phyloP scores from a whole-genome alignment of 768 basidiomycete species.

The Rubroboletus pulcherrimus region DNA sequence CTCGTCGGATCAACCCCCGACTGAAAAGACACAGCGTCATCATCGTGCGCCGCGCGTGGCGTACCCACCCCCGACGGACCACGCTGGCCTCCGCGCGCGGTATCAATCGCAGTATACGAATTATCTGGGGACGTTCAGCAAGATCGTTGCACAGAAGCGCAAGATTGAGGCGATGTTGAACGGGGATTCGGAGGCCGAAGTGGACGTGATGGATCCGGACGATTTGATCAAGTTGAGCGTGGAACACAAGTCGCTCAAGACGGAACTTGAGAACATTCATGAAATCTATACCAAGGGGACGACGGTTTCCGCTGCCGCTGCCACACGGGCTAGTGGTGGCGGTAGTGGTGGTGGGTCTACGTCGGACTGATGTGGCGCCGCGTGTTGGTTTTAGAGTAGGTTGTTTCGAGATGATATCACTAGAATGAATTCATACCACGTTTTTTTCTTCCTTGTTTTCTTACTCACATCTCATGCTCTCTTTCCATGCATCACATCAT shows the following conservation, averaged over 20 bases:
- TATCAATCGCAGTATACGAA: slow-evolving; percentile 51
- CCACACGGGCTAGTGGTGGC: background rate
- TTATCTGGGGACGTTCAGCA: slow-evolving; percentile 46
- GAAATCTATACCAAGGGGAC: slow-evolving; percentile 33
- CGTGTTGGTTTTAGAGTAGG: background rate
- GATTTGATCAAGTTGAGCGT: slow-evolving; percentile 44
- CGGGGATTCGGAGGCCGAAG: slow-evolving; percentile 52
- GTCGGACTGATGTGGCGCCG: slow-evolving; percentile 10
- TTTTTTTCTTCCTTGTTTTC: background rate
- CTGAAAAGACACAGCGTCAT: slow-evolving; percentile 17
- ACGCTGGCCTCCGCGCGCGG: slow-evolving; percentile 45
- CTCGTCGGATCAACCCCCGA: slow-evolving; percentile 17
- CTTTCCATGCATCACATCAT: background rate
- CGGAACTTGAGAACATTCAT: slow-evolving; percentile 53
- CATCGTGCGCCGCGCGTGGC: slow-evolving; percentile 31
- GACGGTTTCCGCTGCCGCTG: background rate
- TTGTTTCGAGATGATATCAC: background rate
- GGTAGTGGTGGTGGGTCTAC: background rate
- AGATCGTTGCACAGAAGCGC: slow-evolving; percentile 46
- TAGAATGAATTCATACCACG: background rate
- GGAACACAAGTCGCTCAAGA: slow-evolving; percentile 44
- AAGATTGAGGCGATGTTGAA: slow-evolving; percentile 53
- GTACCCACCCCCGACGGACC: slow-evolving; percentile 43
- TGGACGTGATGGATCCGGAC: slow-evolving; percentile 51
- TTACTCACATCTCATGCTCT: background rate